Base-by-base conservation (phyloP, 164 flowering plant genomes). In the Buxus sempervirens region DNA sequence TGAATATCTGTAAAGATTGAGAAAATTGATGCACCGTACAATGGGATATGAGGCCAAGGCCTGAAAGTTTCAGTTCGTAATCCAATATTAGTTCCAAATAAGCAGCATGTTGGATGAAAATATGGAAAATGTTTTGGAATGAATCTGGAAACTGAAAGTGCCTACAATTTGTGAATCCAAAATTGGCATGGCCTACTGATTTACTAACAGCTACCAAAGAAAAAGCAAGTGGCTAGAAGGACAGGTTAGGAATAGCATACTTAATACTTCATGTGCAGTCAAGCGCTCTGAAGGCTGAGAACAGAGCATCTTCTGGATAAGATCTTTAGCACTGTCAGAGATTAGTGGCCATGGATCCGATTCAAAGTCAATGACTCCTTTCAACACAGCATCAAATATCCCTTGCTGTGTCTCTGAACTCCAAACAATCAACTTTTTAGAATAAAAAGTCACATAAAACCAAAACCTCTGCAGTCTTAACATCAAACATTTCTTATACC, bases 341-440 rank as follows among this genome's bases (percentile, higher is more conserved):
- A 96, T 93, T 49, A 89, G 41, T 36, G 99, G 99, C 99, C 99
- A 96, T 23, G 99, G 99, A 22, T 96, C 98, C 20, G 99, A 93
- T 4, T 91, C 98, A 71, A 96, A 96, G 73, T 96, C 99, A 76
- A 96, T 86, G 60, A 80, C 77, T 68, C 97, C 99, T 77, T 93
- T 93, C 81, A 96, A 78, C 53, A 96, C 99, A 1, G 99, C 86
- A 78, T 86, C 90, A 67, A 86, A 86, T 78, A 86, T 86, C 24
- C 90, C 90, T 72, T 86, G 90, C 67, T 86, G 90, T 19, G 90
- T 84, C 79, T 86, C 90, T 86, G 84, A 68, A 67, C 28, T 32
- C 45, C 70, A 41, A 45, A 45, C 24, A 18, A 53, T 25, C 12
- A 19, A 20, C 13, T 58, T n/a, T 45, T 60, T 60, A 70, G 68